Percentiles rank a stretch among this genome's conserved stretches.
Evolutionary conservation across 768 basidiomycete species (phyloP).

Genomic region (Suillus subalutaceus): DNA sequence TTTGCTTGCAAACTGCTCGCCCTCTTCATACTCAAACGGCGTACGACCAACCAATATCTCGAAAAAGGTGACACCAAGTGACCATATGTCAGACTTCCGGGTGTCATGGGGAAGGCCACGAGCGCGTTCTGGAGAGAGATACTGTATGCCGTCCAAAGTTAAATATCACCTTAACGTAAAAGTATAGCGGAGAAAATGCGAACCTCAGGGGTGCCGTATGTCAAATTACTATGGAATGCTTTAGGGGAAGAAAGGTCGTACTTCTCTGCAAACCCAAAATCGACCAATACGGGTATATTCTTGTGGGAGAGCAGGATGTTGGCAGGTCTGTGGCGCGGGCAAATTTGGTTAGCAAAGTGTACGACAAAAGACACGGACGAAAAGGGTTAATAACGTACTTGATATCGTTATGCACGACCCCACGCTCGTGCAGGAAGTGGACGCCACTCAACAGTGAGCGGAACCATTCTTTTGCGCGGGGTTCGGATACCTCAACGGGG

Average conservation of each 20-base stretch:
- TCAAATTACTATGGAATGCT: constrained; percentile 80
- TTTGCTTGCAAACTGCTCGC: constrained; percentile 75
- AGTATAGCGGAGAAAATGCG: constrained; percentile 14
- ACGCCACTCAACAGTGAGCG: constrained; percentile 79
- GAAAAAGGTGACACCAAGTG: constrained; percentile 89
- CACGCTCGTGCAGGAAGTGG: constrained; percentile 80
- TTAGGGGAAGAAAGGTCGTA: constrained; percentile 66
- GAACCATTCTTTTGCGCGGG: constrained; percentile 81
- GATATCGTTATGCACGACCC: constrained; percentile 92
- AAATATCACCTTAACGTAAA: background rate
- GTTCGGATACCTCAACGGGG: constrained; percentile 85
- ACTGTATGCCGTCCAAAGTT: constrained; percentile 47
- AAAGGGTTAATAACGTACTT: constrained; percentile 55
- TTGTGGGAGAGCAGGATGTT: constrained; percentile 86
- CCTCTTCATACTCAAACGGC: constrained; percentile 84
- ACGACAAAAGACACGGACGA: background rate
- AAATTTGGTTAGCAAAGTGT: background rate
- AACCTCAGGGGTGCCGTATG: constrained; percentile 93
- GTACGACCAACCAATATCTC: constrained; percentile 93
- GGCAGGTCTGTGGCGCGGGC: constrained; percentile 63
- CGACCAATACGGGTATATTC: constrained; percentile 86
- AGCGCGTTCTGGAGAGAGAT: constrained; percentile 91
- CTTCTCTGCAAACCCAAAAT: constrained; percentile 95
- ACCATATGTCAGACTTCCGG: constrained; percentile 86
- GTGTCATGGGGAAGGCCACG: constrained; percentile 90